phyloP scores from a whole-genome alignment of 2,329 filamentous ascomycete species.

The Colletotrichum nymphaeae region DNA sequence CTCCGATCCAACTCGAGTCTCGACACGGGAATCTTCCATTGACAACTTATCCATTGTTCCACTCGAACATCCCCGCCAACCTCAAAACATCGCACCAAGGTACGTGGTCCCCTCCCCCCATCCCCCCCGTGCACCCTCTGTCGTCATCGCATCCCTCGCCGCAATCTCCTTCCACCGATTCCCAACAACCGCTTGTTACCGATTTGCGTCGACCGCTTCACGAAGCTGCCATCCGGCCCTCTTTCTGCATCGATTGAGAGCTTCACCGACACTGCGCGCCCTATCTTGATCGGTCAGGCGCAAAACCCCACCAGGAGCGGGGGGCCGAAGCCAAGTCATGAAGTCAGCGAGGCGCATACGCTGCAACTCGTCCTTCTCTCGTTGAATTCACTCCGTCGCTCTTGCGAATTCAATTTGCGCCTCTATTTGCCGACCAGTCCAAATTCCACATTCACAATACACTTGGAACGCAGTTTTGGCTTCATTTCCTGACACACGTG shows the following conservation, averaged over 20 bases:
- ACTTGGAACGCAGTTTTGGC: constrained; percentile 10
- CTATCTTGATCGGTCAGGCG: constrained; percentile 32
- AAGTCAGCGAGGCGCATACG: constrained; percentile 37
- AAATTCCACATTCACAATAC: background rate
- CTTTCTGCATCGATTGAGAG: constrained; percentile 24
- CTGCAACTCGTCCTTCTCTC: constrained; percentile 8
- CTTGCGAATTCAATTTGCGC: constrained; percentile 11
- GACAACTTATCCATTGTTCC: constrained; percentile 28
- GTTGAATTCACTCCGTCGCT: background rate
- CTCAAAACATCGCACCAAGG: constrained; percentile 37
- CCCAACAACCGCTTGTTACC: constrained; percentile 28
- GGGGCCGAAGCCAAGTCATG: constrained; percentile 35
- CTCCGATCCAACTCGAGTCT: constrained; percentile 24
- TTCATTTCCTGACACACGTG: constrained; percentile 11
- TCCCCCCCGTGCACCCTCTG: constrained; percentile 48
- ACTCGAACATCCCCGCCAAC: constrained; percentile 30
- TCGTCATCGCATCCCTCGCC: constrained; percentile 52
- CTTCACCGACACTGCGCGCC: constrained; percentile 24
- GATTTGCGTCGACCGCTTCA: constrained; percentile 7
- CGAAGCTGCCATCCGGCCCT: constrained; percentile 14
- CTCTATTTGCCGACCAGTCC: no score
- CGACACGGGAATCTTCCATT: constrained; percentile 25
- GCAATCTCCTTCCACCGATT: constrained; percentile 30
- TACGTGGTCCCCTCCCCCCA: constrained; percentile 36
- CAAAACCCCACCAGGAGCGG: constrained; percentile 37